These are phyloP conservation scores for Phialophora expanda DNA, from an alignment of 2,329 filamentous ascomycete species.

Conservation along the genomic window DNA sequence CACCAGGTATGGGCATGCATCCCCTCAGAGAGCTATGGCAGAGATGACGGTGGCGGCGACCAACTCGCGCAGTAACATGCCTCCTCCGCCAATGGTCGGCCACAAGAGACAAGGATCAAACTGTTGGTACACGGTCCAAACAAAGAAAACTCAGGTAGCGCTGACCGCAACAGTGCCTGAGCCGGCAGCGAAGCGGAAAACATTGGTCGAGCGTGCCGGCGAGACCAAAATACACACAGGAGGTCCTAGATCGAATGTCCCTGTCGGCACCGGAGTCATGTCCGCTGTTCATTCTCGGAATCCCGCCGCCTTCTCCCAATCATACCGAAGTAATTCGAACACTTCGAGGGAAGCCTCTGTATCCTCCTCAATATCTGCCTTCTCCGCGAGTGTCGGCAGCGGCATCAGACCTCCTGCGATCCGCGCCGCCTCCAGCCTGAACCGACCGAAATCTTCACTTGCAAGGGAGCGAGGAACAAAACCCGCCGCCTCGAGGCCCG, in stretches of 20 bases:
- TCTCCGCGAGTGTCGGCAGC: constrained; percentile 64
- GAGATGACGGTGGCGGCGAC: constrained; percentile 59
- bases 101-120: constrained; percentile 60
- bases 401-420: constrained; percentile 55
- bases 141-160: constrained; percentile 51
- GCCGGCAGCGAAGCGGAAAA: constrained; percentile 66
- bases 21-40: constrained; percentile 47
- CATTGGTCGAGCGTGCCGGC: constrained; percentile 60
- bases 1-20: constrained; percentile 40
- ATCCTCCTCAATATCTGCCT: constrained; percentile 56
- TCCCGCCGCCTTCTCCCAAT: constrained; percentile 46
- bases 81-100: constrained; percentile 49
- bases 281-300: constrained; percentile 51
- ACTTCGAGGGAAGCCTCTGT: constrained; percentile 53
- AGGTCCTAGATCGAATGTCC: constrained; percentile 51
- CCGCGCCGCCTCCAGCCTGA: constrained; percentile 43
- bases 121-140: constrained; percentile 45
- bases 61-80: constrained; percentile 59
- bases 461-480: constrained; percentile 56
- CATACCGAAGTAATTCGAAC: constrained; percentile 50
- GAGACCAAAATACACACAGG: constrained; percentile 55
- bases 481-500: constrained; percentile 50
- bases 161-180: constrained; percentile 52
- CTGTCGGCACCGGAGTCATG: constrained; percentile 51
- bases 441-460: constrained; percentile 60